phyloP scores from a whole-genome alignment of 768 basidiomycete genomes.

The Amanita subjunquillea region DNA sequence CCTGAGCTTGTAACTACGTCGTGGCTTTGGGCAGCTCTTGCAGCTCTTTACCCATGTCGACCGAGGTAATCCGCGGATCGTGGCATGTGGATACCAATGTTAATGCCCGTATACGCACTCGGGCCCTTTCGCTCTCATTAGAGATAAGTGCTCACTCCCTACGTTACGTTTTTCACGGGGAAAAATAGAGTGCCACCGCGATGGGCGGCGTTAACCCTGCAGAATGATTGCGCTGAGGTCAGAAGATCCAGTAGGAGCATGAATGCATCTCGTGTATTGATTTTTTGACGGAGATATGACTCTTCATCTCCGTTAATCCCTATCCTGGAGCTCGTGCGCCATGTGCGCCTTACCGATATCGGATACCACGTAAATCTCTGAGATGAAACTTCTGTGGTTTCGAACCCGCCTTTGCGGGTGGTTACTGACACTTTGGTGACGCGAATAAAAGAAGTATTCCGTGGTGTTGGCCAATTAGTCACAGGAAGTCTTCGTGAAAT shows the following conservation, averaged over 20 bases:
- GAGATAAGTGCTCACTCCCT: background rate
- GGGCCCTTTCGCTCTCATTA: background rate
- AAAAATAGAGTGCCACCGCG: background rate
- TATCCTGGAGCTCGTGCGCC: background rate
- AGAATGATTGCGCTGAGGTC: background rate
- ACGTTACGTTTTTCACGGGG: background rate
- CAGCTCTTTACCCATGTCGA: background rate
- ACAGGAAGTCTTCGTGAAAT: conserved; percentile 2
- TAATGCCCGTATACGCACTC: background rate
- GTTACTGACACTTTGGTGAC: background rate
- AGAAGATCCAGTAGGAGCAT: background rate
- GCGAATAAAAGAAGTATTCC: background rate
- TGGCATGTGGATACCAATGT: background rate
- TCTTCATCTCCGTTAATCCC: background rate
- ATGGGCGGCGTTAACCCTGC: background rate
- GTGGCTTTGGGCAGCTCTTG: background rate
- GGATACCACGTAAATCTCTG: background rate
- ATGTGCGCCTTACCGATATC: background rate
- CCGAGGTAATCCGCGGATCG: conserved; percentile 6
- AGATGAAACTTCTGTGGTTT: background rate
- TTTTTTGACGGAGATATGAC: background rate
- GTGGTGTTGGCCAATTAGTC: background rate
- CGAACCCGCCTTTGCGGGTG: background rate
- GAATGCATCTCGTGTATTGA: background rate
- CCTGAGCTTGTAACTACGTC: background rate